These are phyloP conservation scores for Phialophora chinensis DNA, from an alignment of 2,329 filamentous ascomycete species.

Conservation along the genomic window DNA sequence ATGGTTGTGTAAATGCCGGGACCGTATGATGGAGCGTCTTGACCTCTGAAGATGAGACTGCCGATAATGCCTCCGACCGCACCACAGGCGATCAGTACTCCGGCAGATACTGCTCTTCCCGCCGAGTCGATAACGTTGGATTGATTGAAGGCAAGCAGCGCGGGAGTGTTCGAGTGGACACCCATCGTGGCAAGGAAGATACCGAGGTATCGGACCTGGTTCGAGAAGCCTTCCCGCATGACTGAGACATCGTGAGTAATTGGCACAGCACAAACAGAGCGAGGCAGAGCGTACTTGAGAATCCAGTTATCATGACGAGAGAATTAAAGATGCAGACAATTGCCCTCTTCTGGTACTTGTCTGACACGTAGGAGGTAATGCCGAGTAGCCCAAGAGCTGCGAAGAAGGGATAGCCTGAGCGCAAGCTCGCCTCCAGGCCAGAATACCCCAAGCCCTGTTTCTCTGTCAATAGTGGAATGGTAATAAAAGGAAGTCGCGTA, in stretches of 20 bases:
- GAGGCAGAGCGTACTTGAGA: constrained; percentile 11
- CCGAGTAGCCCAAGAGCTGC: constrained; percentile 19
- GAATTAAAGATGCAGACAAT: constrained; percentile 21
- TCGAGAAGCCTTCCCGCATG: constrained; percentile 19
- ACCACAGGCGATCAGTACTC: constrained; percentile 53
- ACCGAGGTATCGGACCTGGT: constrained; percentile 25
- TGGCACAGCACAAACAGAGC: not conserved
- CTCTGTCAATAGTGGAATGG: not conserved
- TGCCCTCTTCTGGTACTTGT: constrained; percentile 20
- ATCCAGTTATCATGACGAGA: constrained; percentile 24
- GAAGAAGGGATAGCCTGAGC: constrained; percentile 22
- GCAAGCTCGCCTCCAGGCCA: constrained; percentile 21
- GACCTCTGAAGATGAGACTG: constrained; percentile 69
- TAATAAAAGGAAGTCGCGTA: not conserved
- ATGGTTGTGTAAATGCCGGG: constrained; percentile 42
- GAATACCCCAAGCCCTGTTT: constrained; percentile 24
- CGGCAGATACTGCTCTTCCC: constrained; percentile 60
- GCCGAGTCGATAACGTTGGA: constrained; percentile 44
- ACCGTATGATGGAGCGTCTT: constrained; percentile 45
- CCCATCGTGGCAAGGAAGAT: constrained; percentile 28
- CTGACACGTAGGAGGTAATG: constrained; percentile 18
- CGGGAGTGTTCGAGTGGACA: constrained; percentile 40
- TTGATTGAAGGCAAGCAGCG: constrained; percentile 43
- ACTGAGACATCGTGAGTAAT: constrained; percentile 13
- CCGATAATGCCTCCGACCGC: constrained; percentile 79